These are phyloP conservation scores for Nannochloris sp. DNA, from an alignment of 139 green algal species.

Conservation along the genomic window DNA sequence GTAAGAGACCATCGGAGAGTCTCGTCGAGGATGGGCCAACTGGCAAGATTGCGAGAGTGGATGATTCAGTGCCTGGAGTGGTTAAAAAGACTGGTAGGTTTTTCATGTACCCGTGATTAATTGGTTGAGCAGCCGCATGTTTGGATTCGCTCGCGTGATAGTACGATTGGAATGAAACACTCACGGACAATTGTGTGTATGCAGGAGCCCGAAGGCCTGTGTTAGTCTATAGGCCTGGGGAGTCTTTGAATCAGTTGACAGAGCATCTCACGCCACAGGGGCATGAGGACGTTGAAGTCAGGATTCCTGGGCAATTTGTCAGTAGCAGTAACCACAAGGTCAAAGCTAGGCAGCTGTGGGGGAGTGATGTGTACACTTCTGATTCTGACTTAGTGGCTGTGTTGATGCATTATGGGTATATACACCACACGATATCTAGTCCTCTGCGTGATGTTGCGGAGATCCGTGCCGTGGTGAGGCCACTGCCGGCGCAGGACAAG, in stretches of 20 bases:
- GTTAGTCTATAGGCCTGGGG: conserved; percentile 34
- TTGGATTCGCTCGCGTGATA: background rate
- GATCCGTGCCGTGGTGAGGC: conserved; percentile 50
- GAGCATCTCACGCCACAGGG: conserved; percentile 4
- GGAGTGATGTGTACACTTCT: conserved; percentile 80
- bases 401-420: conserved; percentile 90
- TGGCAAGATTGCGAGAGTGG: conserved; percentile 2
- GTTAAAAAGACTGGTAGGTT: conserved; percentile 15
- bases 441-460: conserved; percentile 35
- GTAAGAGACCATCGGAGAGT: background rate
- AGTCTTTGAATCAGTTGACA: conserved; percentile 27
- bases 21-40: background rate
- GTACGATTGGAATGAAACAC: background rate
- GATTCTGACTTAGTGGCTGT: conserved; percentile 90
- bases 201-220: conserved; percentile 23
- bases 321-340: conserved; percentile 69
- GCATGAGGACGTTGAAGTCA: conserved; percentile 37
- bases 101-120: no score
- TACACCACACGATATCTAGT: conserved; percentile 27
- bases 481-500: conserved; percentile 39
- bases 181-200: background rate
- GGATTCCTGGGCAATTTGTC: conserved; percentile 51
- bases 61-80: conserved; percentile 3
- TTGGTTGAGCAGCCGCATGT: no score
- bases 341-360: conserved; percentile 85